These are phyloP conservation scores for Penicillium sp. DNA, from an alignment of 2,329 filamentous ascomycete species.

Conservation along the genomic window DNA sequence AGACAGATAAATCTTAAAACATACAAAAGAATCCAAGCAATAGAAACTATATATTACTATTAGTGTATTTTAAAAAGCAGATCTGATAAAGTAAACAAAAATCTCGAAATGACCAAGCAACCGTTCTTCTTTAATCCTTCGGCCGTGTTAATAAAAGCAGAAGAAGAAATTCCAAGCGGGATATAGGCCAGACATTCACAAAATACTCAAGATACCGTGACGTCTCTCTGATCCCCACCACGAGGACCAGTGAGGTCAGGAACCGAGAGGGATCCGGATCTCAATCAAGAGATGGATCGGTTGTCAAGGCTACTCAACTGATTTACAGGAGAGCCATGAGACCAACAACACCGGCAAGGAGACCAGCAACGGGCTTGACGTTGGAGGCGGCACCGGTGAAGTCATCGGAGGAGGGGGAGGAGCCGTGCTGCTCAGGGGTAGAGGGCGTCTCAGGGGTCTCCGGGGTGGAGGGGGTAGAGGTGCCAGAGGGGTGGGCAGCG, in stretches of 20 bases:
- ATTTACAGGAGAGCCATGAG: conserved; percentile 42
- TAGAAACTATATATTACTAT: conserved; percentile 24
- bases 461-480: conserved; percentile 3
- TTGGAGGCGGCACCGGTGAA: conserved; percentile 40
- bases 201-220: conserved; percentile 3
- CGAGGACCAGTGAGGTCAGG: conserved; percentile 13
- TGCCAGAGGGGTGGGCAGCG: conserved; percentile 6
- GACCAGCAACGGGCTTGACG: conserved; percentile 37
- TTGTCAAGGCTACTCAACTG: conserved; percentile 10
- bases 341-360: conserved; percentile 40
- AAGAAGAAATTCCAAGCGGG: conserved; percentile 14
- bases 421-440: conserved; percentile 9
- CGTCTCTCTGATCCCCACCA: conserved; percentile 18
- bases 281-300: not conserved
- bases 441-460: conserved; percentile 4
- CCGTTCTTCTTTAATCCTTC: conserved; percentile 8
- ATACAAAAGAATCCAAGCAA: conserved; percentile 6
- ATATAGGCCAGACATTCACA: conserved; percentile 8
- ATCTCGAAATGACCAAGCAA: conserved; percentile 27
- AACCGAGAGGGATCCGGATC: conserved; percentile 1
- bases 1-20: not conserved
- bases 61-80: conserved; percentile 11
- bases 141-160: conserved; percentile 1
- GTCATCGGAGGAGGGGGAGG: conserved; percentile 11
- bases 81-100: conserved; percentile 14